These are phyloP conservation scores for Blumeriella jaapii DNA, from an alignment of 2,329 filamentous ascomycete species.

Conservation along the genomic window DNA sequence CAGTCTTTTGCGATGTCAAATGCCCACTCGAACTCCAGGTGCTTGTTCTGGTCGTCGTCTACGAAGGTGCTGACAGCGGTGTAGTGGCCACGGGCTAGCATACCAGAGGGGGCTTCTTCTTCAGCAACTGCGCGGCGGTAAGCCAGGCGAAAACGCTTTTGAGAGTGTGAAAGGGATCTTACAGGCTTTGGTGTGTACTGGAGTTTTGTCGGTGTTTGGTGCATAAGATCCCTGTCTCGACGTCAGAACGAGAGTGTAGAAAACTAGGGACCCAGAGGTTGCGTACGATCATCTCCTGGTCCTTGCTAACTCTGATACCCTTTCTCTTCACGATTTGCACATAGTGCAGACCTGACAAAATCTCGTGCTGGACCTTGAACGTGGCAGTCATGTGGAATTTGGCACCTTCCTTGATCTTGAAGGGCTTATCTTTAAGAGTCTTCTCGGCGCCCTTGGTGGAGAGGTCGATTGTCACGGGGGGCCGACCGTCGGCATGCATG, in stretches of 20 bases:
- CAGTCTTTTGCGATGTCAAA: constrained; percentile 97
- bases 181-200: constrained; percentile 86
- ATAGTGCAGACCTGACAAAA: constrained; percentile 90
- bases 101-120: constrained; percentile 84
- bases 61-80: constrained; percentile 81
- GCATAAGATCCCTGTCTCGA: constrained; percentile 69
- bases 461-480: constrained; percentile 82
- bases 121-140: constrained; percentile 53
- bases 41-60: constrained; percentile 85
- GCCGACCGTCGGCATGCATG: constrained; percentile 72
- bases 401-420: constrained; percentile 93
- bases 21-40: constrained; percentile 89
- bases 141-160: background rate
- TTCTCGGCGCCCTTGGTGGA: constrained; percentile 60
- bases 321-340: constrained; percentile 88
- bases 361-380: constrained; percentile 95
- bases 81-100: constrained; percentile 85
- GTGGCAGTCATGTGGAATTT: constrained; percentile 89
- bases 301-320: constrained; percentile 78
- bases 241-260: constrained; percentile 10
- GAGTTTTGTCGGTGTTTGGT: constrained; percentile 81
- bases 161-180: constrained; percentile 39
- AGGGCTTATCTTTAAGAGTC: constrained; percentile 79
- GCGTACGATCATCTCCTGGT: constrained; percentile 94
- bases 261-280: background rate